Evolutionary conservation across 2,329 filamentous ascomycete species (phyloP).

Genomic region (Claviceps sp.): DNA sequence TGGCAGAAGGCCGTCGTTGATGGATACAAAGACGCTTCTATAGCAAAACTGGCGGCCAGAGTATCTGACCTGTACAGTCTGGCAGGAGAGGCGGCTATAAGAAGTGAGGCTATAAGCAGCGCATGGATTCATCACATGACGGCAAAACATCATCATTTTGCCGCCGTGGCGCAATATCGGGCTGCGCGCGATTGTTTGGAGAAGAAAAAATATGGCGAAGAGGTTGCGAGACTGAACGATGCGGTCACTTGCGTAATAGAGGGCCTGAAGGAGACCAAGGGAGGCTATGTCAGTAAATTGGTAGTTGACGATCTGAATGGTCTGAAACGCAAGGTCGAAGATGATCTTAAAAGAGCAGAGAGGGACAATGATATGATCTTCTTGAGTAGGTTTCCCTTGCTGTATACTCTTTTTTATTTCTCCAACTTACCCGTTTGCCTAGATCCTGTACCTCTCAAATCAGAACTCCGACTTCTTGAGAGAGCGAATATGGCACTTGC

Average conservation of each 20-base stretch:
- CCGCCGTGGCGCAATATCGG: conserved; percentile 84
- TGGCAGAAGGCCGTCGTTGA: conserved; percentile 97
- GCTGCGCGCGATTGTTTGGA: conserved; percentile 85
- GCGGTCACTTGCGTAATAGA: conserved; percentile 73
- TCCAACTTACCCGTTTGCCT: conserved; percentile 16
- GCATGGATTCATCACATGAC: conserved; percentile 98
- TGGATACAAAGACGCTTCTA: conserved; percentile 78
- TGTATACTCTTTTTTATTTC: background rate
- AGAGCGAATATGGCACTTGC: conserved; percentile 79
- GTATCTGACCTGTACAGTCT: conserved; percentile 84
- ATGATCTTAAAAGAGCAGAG: conserved; percentile 83
- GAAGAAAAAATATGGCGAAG: conserved; percentile 89
- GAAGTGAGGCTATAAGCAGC: conserved; percentile 78
- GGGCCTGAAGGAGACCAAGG: conserved; percentile 67
- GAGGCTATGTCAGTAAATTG: conserved; percentile 62
- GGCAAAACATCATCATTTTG: conserved; percentile 95
- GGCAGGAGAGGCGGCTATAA: conserved; percentile 73
- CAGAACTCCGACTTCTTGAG: conserved; percentile 74
- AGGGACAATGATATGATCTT: conserved; percentile 97
- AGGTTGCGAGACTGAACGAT: conserved; percentile 75
- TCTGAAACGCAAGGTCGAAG: conserved; percentile 67
- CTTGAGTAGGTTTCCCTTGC: conserved; percentile 39
- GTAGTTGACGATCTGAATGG: conserved; percentile 74
- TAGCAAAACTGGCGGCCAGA: conserved; percentile 77
- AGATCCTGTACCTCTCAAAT: conserved; percentile 72